phyloP scores from a whole-genome alignment of 2,329 filamentous ascomycete genomes.

The Sporothrix inflata region DNA sequence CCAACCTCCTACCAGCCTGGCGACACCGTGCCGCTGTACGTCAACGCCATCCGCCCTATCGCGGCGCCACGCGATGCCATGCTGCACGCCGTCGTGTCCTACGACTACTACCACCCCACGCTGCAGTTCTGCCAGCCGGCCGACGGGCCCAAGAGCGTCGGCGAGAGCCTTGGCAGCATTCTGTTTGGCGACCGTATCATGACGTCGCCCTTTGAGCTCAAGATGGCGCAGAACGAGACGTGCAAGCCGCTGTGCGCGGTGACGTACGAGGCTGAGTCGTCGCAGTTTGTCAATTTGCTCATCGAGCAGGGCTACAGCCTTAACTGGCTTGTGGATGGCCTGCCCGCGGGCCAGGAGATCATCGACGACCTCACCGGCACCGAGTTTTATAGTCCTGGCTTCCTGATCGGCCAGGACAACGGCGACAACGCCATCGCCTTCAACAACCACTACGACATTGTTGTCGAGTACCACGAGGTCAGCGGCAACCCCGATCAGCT shows the following conservation, averaged over 20 bases:
- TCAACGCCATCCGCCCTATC: slow-evolving; percentile 90
- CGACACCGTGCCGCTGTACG: slow-evolving; percentile 81
- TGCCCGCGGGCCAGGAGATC: slow-evolving; percentile 86
- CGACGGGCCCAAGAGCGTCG: slow-evolving; percentile 74
- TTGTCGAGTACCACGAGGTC: slow-evolving; percentile 88
- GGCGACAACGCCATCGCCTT: slow-evolving; percentile 59
- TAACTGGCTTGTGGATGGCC: slow-evolving; percentile 93
- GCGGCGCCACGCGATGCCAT: slow-evolving; percentile 76
- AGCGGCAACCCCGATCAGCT: slow-evolving; percentile 67
- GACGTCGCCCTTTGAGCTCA: slow-evolving; percentile 87
- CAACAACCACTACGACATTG: slow-evolving; percentile 96
- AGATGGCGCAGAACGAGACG: slow-evolving; percentile 83
- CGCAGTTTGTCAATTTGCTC: slow-evolving; percentile 78
- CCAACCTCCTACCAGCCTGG: slow-evolving; percentile 86
- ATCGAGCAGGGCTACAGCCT: slow-evolving; percentile 87
- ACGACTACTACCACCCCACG: slow-evolving; percentile 88
- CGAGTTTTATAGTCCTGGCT: slow-evolving; percentile 89
- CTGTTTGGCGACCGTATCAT: slow-evolving; percentile 96
- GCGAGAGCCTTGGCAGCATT: slow-evolving; percentile 92
- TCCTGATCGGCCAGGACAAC: slow-evolving; percentile 69
- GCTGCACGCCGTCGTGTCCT: slow-evolving; percentile 89
- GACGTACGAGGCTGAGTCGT: slow-evolving; percentile 65
- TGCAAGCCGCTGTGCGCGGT: slow-evolving; percentile 80
- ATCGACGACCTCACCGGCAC: slow-evolving; percentile 74
- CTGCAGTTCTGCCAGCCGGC: slow-evolving; percentile 89